Conservation (phyloP, 78 protist genomes). For the Cavenderia fasciculata region DNA sequence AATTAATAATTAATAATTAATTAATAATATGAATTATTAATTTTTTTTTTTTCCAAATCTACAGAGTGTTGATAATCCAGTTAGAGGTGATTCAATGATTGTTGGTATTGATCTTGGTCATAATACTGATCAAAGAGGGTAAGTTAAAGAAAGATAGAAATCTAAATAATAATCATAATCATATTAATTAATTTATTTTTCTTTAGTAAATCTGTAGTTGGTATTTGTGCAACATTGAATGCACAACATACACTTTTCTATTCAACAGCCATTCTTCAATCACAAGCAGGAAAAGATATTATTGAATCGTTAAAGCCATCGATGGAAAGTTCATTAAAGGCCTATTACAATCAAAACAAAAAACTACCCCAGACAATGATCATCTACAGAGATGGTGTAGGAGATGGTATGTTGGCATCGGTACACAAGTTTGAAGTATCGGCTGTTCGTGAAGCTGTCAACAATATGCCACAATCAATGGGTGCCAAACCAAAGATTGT, state of each 20-base stretch:
- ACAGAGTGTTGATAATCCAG: too few species aligned
- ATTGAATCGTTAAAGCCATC: background rate
- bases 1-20: too few species aligned
- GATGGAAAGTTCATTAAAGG: background rate
- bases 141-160: too few species aligned
- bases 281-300: slow-evolving; percentile 36
- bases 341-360: background rate
- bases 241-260: background rate
- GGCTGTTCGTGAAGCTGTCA: slow-evolving; percentile 2
- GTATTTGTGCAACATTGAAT: slow-evolving; percentile 12
- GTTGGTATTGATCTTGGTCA: slow-evolving; percentile 67
- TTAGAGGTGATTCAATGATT: slow-evolving; percentile 24
- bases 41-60: too few species aligned
- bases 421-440: slow-evolving; percentile 18
- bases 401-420: slow-evolving; percentile 65
- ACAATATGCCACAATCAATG: background rate
- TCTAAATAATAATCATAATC: too few species aligned
- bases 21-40: too few species aligned
- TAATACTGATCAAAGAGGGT: slow-evolving; percentile 10
- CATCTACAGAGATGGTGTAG: slow-evolving; percentile 72
- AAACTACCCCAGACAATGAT: slow-evolving; percentile 8
- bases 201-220: slow-evolving; percentile 36
- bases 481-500: slow-evolving; percentile 41
- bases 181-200: too few species aligned
- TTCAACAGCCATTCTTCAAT: slow-evolving; percentile 4